Evolutionary conservation across 768 basidiomycete species (phyloP), one percentile per base, ranked within the genome.

Genomic region (Suillus discolor): DNA sequence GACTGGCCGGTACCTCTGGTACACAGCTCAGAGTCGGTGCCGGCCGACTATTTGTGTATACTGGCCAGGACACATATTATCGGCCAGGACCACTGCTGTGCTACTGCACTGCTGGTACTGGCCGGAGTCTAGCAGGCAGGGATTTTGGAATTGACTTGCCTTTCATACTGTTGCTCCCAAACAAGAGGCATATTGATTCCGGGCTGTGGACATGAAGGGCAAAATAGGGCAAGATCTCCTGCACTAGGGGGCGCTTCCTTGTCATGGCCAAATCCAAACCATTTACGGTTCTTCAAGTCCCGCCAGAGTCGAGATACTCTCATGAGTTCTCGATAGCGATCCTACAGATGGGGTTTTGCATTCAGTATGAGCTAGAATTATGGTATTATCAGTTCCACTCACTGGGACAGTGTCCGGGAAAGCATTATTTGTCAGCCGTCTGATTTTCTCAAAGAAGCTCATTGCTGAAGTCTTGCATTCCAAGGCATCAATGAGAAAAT

Each of bases 191-290:
- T 31, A 42, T 78, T 28, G 13, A 73, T 61, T 0, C 66, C 67
- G 0, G 71, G 72, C 47, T 75, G 75, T 0, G 72, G 75, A 57
- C 77, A 77, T 11, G 73, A 68, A 0, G 72, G 64, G 49, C 75
- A 78, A n/a, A 74, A 76, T 72, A 7, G 65, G 34, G 59, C 66
- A 68, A 64, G 57, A 16, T 57, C 60, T n/a, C 67, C 67, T 23
- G 39, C 20, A 7, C 57, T 38, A 44, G 67, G 67, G n/a, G 2
- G 2, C 13, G 18, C 5, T 11, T 62, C 39, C 20, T 3, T 51
- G 49, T 70, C 69, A 61, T 70, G 69, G 7, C 65, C 59, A 60
- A 61, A 67, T 16, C 61, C 68, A 31, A 51, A 44, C 6, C 66
- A 47, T 42, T 65, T 64, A 5, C 28, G n/a, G 28, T 54, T 54